Evolutionary conservation across 208 protist species (phyloP), one percentile per base, ranked within the genome.

Genomic region (Leishmania aethiopica): DNA sequence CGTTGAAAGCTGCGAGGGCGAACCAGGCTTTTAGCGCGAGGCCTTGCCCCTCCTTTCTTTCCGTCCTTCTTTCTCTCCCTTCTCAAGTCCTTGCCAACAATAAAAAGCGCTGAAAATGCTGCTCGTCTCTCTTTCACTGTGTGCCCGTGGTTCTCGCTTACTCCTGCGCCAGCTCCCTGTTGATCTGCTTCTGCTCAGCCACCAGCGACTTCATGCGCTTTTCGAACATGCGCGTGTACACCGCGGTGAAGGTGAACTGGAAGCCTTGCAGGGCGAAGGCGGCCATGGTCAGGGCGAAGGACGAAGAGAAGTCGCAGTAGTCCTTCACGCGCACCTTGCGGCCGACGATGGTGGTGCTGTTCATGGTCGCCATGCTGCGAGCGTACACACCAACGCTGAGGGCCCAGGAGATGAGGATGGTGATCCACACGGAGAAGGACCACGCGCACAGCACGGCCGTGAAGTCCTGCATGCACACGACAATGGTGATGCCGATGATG

Each of bases 401-500:
- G 62, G 80, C 80, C 80, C 80, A 84, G 62, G 80, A 79, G 80
- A 84, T 84, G 80, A 84, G 80, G 80, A 84, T 79, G 75, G 66
- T 84, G 66, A 79, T 84, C 80, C 51, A 84, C 66, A 79, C 75
- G 53, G 80, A 84, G 80, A 84, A 84, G 80, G 80, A 84, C 80
- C 80, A 84, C 51, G 80, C 80, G 75, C 80, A 84, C 74, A 84
- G 49, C 64, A 79, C 80, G 74, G 80, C 80, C 19, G 74, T 84
- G 80, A 76, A 84, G 62, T 79, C 37, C 80, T 84, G 80, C 75
- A 84, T 42, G 75, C 35, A 78, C 51, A 84, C 74, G 25, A 79
- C 75, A 59, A 79, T 6, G 53, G 37, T 67, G 42, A 76, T 84
- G 80, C 74, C 80, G 53, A 79, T 10, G 64, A 84, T 15, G 64